Evolutionary conservation across 345 rosid species (phyloP).

Genomic region (Lenwebbia sp.): DNA sequence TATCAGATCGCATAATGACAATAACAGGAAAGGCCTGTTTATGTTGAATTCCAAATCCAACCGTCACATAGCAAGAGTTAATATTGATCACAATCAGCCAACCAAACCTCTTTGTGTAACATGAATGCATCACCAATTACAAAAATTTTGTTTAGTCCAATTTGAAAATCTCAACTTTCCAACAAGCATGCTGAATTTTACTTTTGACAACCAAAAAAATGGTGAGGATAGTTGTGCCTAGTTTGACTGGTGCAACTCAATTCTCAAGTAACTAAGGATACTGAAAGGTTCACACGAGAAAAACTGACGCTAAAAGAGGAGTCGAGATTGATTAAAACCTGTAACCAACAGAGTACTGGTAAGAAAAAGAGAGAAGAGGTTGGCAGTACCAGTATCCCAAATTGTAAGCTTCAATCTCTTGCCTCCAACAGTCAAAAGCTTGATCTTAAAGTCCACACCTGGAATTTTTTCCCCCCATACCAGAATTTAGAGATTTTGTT

Average conservation of each 20-base stretch:
- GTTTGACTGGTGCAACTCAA: neutral
- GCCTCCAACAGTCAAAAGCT: constrained; percentile 52
- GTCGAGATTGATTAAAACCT: neutral
- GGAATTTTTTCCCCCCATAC: neutral
- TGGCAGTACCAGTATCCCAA: constrained; percentile 82
- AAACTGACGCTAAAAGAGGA: neutral
- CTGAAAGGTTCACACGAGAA: neutral
- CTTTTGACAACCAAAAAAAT: neutral
- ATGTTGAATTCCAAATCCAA: neutral
- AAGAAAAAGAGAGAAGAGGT: neutral
- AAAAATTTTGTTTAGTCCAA: neutral
- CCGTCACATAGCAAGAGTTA: neutral
- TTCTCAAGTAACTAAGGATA: neutral
- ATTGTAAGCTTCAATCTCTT: constrained; percentile 83
- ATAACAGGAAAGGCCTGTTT: neutral
- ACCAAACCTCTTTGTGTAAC: neutral
- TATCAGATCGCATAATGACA: neutral
- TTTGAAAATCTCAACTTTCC: neutral
- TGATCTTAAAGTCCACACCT: constrained; percentile 98
- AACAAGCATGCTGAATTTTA: neutral
- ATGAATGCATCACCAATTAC: too few species aligned
- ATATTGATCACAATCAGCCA: neutral
- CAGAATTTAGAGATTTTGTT: neutral
- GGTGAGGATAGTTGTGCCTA: neutral
- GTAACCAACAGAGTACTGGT: neutral